A percentile compares a stretch with the other conserved stretches of the same genome.
Evolutionary conservation across 176 grass and related monocot species (phyloP).

Genomic region (Echinochloa phyllopogon): DNA sequence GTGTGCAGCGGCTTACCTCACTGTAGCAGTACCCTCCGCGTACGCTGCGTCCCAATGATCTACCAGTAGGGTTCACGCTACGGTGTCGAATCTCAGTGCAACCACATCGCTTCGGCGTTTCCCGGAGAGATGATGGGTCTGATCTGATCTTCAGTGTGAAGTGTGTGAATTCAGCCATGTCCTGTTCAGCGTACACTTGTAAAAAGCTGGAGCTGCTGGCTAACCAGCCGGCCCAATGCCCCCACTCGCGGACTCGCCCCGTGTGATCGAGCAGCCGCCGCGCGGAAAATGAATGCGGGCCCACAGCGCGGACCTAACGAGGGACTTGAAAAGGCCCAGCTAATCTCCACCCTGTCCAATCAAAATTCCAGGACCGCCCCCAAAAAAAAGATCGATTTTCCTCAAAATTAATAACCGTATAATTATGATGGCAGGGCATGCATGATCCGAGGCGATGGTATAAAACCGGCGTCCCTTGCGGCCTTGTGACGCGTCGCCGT

Average conservation of each 20-base stretch:
- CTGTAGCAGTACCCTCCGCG: not conserved
- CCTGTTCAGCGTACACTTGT: not conserved
- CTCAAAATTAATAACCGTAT: not conserved
- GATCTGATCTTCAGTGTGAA: not conserved
- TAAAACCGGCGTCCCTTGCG: not conserved
- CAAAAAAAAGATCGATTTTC: not conserved
- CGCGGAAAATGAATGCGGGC: slow-evolving; percentile 20
- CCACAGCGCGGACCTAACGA: not conserved
- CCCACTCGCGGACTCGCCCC: too few species aligned
- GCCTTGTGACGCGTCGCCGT: slow-evolving; percentile 2
- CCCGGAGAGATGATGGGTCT: not conserved
- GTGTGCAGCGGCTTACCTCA: not conserved
- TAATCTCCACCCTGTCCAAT: slow-evolving; percentile 32
- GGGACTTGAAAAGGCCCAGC: not conserved
- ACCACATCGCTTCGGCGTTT: not conserved
- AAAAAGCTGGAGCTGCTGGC: not conserved
- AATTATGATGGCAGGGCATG: not conserved
- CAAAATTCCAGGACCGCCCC: not conserved
- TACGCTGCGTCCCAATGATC: not conserved
- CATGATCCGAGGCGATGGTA: not conserved
- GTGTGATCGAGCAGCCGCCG: not conserved
- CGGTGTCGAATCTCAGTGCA: not conserved
- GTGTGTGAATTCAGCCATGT: not conserved
- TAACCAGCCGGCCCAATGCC: not conserved
- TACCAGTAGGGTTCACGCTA: not conserved